phyloP scores from a whole-genome alignment of 495 filamentous ascomycete genomes.

The Aspergillus egyptiacus region DNA sequence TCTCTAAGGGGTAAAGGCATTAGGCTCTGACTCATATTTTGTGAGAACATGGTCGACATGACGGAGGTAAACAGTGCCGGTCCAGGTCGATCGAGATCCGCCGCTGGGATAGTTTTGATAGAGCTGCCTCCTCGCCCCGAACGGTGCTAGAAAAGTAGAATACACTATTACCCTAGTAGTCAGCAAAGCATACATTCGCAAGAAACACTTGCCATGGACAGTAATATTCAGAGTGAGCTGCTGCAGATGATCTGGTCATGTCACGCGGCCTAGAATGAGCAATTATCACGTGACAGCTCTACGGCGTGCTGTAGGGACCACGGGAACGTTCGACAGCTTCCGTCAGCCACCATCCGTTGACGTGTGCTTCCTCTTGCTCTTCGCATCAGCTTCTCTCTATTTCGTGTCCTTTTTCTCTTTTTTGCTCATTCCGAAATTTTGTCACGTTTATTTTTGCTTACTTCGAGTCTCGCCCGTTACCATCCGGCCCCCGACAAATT shows the following conservation, averaged over 20 bases:
- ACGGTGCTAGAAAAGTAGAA: too few species aligned
- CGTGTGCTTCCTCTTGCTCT: slow-evolving; percentile 39
- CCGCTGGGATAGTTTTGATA: neutral
- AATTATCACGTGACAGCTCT: slow-evolving; percentile 20
- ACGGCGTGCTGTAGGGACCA: slow-evolving; percentile 25
- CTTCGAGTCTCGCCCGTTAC: neutral
- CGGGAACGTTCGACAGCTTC: slow-evolving; percentile 22
- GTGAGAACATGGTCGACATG: slow-evolving; percentile 34
- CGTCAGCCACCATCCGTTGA: slow-evolving; percentile 33
- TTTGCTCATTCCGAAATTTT: slow-evolving; percentile 15
- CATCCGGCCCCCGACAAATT: slow-evolving; percentile 18
- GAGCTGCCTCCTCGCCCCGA: too few species aligned
- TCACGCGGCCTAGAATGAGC: slow-evolving; percentile 10
- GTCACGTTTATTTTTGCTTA: slow-evolving; percentile 8
- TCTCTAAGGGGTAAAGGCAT: slow-evolving; percentile 25
- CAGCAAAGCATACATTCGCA: neutral
- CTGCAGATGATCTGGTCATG: neutral
- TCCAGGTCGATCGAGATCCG: neutral
- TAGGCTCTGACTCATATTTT: slow-evolving; percentile 21
- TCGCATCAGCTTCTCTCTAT: slow-evolving; percentile 25
- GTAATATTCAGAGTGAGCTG: neutral
- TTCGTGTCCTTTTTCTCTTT: slow-evolving; percentile 16
- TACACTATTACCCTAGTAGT: too few species aligned
- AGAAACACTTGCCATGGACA: neutral
- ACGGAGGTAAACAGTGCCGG: slow-evolving; percentile 5